Evolutionary conservation across 1,284 basidiomycete genomes (phyloP).

Genomic region (Coniophora puteana): DNA sequence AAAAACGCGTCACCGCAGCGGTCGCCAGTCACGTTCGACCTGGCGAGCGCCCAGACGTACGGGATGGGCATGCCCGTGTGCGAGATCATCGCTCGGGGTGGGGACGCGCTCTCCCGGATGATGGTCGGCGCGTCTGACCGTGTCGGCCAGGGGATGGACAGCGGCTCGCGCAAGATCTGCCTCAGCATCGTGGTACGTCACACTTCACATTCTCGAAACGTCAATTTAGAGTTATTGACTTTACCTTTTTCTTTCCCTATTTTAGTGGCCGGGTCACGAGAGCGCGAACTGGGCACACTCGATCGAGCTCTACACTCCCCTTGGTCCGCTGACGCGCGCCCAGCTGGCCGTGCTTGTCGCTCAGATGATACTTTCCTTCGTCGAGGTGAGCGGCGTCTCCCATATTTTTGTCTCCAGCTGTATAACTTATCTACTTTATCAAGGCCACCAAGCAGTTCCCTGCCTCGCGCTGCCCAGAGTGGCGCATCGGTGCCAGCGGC

Average conservation of each 20-base stretch:
- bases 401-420: constrained; percentile 7
- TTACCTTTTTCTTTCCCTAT: constrained; percentile 1
- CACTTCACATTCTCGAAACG: too few species aligned
- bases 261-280: constrained; percentile 45
- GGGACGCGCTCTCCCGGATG: constrained; percentile 28
- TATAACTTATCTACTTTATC: constrained; percentile 5
- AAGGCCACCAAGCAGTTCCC: constrained; percentile 20
- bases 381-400: constrained; percentile 20
- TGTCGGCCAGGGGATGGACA: constrained; percentile 30
- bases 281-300: constrained; percentile 32
- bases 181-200: constrained; percentile 34
- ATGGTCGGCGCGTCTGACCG: constrained; percentile 34
- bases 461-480: constrained; percentile 20
- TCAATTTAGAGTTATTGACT: constrained; percentile 2
- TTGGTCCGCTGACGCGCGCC: constrained; percentile 33
- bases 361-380: constrained; percentile 24
- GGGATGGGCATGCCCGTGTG: constrained; percentile 40
- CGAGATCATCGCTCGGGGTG: constrained; percentile 32
- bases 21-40: constrained; percentile 34
- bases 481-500: constrained; percentile 23
- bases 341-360: constrained; percentile 30
- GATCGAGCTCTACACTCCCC: constrained; percentile 27
- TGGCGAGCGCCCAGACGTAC: constrained; percentile 29
- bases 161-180: constrained; percentile 24
- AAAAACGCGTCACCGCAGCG: constrained; percentile 10